A percentile compares a stretch with the other conserved stretches of the same genome.
phyloP scores from a whole-genome alignment of 1,139 yeast genomes.

The Geotrichum candidum region DNA sequence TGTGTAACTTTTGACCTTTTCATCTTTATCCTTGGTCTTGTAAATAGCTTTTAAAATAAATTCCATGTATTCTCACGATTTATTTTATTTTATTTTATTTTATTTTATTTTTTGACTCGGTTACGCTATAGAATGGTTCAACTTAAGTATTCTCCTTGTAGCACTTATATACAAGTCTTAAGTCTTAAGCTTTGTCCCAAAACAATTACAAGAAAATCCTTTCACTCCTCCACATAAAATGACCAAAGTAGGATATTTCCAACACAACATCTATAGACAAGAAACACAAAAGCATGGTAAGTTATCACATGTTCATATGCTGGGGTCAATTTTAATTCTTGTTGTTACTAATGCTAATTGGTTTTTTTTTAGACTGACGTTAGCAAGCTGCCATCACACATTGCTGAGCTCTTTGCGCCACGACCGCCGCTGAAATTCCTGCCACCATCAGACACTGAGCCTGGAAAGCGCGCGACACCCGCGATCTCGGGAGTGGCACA shows the following conservation, averaged over 20 bases:
- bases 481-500: slow-evolving; percentile 48
- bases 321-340: neutral
- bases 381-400: slow-evolving; percentile 56
- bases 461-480: slow-evolving; percentile 46
- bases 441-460: slow-evolving; percentile 51
- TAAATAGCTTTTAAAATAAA: neutral
- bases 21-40: neutral
- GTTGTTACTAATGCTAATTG: neutral
- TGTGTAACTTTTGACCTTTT: slow-evolving; percentile 33
- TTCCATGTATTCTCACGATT: neutral
- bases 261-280: neutral
- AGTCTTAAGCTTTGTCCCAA: neutral
- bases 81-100: neutral
- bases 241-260: neutral
- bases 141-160: neutral
- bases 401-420: slow-evolving; percentile 62
- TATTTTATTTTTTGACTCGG: neutral
- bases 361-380: slow-evolving; percentile 34
- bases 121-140: neutral
- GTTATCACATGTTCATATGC: neutral
- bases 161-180: neutral
- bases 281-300: neutral
- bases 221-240: neutral
- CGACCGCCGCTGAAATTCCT: slow-evolving; percentile 57
- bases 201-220: neutral